Percentiles rank a stretch among this genome's conserved stretches.
These are phyloP conservation scores for Astraeus odoratus DNA, from an alignment of 768 basidiomycete genomes.

Conservation along the genomic window DNA sequence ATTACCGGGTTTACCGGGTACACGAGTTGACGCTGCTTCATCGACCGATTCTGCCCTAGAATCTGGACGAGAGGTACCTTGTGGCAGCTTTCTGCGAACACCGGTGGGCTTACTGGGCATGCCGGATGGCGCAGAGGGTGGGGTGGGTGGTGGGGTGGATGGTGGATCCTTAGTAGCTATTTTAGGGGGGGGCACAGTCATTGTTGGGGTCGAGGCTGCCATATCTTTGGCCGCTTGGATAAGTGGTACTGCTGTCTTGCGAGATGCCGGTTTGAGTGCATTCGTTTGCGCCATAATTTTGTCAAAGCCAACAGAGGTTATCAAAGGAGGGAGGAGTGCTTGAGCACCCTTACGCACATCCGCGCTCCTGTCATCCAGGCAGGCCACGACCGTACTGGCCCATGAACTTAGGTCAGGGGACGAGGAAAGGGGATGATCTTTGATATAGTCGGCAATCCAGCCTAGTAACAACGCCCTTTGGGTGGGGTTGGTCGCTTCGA, in stretches of 20 bases:
- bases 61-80: constrained; percentile 47
- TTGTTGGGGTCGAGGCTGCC: constrained; percentile 28
- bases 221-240: constrained; percentile 74
- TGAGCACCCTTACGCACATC: constrained; percentile 93
- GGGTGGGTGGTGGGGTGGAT: constrained; percentile 18
- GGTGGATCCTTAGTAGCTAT: constrained; percentile 19
- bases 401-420: constrained; percentile 66
- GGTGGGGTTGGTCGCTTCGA: constrained; percentile 84
- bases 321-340: constrained; percentile 68
- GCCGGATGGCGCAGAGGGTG: constrained; percentile 24
- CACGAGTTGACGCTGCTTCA: constrained; percentile 29
- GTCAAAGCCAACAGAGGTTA: constrained; percentile 72
- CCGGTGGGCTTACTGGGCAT: constrained; percentile 45
- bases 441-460: constrained; percentile 80
- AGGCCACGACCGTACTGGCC: constrained; percentile 58
- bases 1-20: constrained; percentile 32
- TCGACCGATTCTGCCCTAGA: constrained; percentile 32
- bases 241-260: constrained; percentile 72
- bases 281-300: constrained; percentile 81
- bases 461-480: constrained; percentile 73
- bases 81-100: constrained; percentile 67
- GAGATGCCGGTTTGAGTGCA: constrained; percentile 87
- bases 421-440: constrained; percentile 47
- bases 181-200: constrained; percentile 24
- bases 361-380: constrained; percentile 82